Evolutionary conservation across 23 red algal genomes (phyloP).

Genomic region (Agarophyton chilense): DNA sequence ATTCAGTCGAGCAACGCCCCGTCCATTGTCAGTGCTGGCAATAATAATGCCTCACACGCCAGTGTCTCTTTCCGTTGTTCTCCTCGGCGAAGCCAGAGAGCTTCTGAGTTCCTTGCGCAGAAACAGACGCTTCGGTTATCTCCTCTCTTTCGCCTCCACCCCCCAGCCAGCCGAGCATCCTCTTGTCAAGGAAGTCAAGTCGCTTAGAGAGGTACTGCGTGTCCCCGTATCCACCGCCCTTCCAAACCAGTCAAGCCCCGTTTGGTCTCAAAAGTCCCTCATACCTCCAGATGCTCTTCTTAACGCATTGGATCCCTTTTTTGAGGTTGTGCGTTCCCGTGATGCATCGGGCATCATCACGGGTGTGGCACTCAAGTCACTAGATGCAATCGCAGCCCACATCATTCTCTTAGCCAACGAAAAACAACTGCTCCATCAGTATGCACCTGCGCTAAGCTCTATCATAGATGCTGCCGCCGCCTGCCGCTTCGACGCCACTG

Average conservation of each 20-base stretch:
- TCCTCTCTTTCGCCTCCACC: constrained; percentile 60
- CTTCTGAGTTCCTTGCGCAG: constrained; percentile 62
- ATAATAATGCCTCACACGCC: not conserved
- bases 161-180: constrained; percentile 69
- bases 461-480: constrained; percentile 71
- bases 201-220: constrained; percentile 54
- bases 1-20: not conserved
- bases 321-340: constrained; percentile 61
- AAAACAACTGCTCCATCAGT: constrained; percentile 1
- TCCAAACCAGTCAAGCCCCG: not conserved
- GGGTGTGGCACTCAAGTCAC: constrained; percentile 54
- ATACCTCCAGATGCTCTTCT: constrained; percentile 57
- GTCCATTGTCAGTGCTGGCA: not conserved
- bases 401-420: constrained; percentile 35
- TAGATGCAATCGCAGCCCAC: constrained; percentile 34
- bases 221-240: not conserved
- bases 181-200: constrained; percentile 74
- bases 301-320: constrained; percentile 69
- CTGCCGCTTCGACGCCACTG: constrained; percentile 74
- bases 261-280: not conserved
- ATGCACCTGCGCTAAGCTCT: constrained; percentile 48
- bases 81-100: constrained; percentile 71
- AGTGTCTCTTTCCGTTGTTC: constrained; percentile 34
- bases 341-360: constrained; percentile 61
- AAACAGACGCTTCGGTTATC: constrained; percentile 74